A percentile compares a stretch with the other conserved stretches of the same genome.
Conservation (phyloP, 2,329 filamentous ascomycete genomes). For the Aplosporella prunicola region DNA sequence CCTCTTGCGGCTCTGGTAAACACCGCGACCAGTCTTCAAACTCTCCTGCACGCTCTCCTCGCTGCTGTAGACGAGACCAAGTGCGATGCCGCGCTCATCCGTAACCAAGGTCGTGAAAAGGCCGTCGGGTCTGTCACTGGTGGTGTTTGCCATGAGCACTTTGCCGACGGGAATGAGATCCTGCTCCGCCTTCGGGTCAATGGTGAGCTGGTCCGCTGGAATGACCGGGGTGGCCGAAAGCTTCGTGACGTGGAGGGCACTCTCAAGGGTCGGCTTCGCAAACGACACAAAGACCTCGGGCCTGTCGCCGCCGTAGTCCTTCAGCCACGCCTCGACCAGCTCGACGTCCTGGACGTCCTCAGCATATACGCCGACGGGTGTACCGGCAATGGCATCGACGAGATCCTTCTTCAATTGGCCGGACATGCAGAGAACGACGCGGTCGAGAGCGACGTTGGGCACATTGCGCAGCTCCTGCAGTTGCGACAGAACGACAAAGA, state of each 20-base stretch:
- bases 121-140: conserved; percentile 72
- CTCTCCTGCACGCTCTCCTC: conserved; percentile 83
- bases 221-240: conserved; percentile 59
- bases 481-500: conserved; percentile 68
- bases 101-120: conserved; percentile 85
- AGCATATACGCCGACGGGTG: conserved; percentile 37
- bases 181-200: conserved; percentile 50
- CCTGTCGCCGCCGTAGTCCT: conserved; percentile 40
- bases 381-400: conserved; percentile 30
- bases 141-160: conserved; percentile 65
- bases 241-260: conserved; percentile 33
- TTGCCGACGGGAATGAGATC: conserved; percentile 56
- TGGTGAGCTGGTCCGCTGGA: conserved; percentile 59
- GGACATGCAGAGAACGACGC: conserved; percentile 48
- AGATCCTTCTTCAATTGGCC: conserved; percentile 33
- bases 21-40: conserved; percentile 67
- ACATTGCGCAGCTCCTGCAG: conserved; percentile 46
- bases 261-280: conserved; percentile 29
- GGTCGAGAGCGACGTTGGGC: conserved; percentile 44
- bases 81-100: conserved; percentile 71
- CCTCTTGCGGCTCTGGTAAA: conserved; percentile 93
- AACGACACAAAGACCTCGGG: conserved; percentile 45
- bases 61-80: conserved; percentile 92
- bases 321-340: conserved; percentile 36
- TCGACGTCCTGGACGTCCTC: conserved; percentile 35